Evolutionary conservation across 75 land plant genomes (phyloP).

Genomic region (Adiantum capillusveneris): DNA sequence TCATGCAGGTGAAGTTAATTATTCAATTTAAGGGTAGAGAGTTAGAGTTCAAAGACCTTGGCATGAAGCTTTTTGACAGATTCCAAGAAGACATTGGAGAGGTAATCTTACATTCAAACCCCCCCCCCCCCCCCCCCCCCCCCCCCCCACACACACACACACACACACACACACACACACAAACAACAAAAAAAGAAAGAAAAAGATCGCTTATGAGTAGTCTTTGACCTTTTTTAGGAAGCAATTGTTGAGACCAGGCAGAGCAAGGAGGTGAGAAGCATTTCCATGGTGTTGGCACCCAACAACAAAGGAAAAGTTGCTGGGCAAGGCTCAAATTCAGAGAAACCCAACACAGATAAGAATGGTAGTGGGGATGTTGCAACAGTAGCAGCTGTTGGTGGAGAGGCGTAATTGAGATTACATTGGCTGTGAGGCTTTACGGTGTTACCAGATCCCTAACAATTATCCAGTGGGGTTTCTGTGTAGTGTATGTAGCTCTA

Average conservation of each 20-base stretch:
- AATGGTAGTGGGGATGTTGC: neutral
- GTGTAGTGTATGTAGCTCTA: too few relatives aligned
- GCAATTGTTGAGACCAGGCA: slow-evolving; percentile 26
- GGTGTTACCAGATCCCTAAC: too few relatives aligned
- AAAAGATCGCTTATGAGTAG: too few relatives aligned
- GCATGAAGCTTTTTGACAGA: slow-evolving; percentile 57
- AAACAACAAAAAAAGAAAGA: too few relatives aligned
- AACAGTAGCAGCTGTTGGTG: slow-evolving; percentile 1
- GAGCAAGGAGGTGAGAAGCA: slow-evolving; percentile 23
- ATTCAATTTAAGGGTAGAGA: slow-evolving; percentile 88
- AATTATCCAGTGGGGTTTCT: too few relatives aligned
- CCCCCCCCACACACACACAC: too few relatives aligned
- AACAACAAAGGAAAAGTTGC: slow-evolving; percentile 18
- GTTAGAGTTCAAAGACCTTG: slow-evolving; percentile 71
- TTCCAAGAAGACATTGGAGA: slow-evolving; percentile 79
- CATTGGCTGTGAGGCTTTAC: too few relatives aligned
- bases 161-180: too few relatives aligned
- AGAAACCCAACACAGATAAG: neutral
- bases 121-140: too few relatives aligned
- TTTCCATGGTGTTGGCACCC: slow-evolving; percentile 26
- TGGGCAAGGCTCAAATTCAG: slow-evolving; percentile 2
- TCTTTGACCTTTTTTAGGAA: slow-evolving; percentile 1
- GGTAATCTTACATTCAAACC: slow-evolving; percentile 23
- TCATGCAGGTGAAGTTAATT: slow-evolving; percentile 71
- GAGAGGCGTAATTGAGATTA: too few relatives aligned